phyloP scores from a whole-genome alignment of 2,329 filamentous ascomycete species.

The Monosporascus sp. region DNA sequence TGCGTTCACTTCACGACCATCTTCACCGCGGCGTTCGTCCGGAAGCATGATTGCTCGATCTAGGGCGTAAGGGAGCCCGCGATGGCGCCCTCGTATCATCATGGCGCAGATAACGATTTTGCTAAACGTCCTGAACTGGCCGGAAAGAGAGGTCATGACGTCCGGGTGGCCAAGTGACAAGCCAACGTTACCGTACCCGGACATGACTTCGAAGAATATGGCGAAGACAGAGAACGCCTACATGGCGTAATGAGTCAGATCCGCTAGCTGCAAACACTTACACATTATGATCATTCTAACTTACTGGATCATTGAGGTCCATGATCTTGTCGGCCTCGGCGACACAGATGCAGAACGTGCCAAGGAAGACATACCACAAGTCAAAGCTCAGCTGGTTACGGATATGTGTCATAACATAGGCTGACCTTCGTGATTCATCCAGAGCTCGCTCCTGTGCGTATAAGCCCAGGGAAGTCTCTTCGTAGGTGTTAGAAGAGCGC shows the following conservation, averaged over 20 bases:
- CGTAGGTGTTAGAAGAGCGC: constrained; percentile 67
- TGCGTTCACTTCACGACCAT: too few species aligned
- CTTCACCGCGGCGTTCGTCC: constrained; percentile 1
- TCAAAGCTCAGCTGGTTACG: constrained; percentile 56
- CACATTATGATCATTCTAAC: too few species aligned
- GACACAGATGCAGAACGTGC: too few species aligned
- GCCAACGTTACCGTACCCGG: constrained; percentile 57
- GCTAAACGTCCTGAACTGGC: constrained; percentile 47
- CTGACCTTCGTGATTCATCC: constrained; percentile 3
- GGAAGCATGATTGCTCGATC: constrained; percentile 48
- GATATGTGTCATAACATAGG: too few species aligned
- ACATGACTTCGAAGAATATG: constrained; percentile 53
- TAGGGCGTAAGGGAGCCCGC: constrained; percentile 51
- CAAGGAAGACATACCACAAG: constrained; percentile 45
- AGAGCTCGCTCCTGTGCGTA: constrained; percentile 33
- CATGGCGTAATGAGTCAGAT: constrained; percentile 41
- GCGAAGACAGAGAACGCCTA: constrained; percentile 54
- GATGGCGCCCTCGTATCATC: constrained; percentile 51
- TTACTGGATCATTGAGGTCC: too few species aligned
- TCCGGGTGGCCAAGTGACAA: constrained; percentile 51
- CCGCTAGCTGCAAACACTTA: too few species aligned
- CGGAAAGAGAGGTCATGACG: constrained; percentile 49
- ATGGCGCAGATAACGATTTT: constrained; percentile 55
- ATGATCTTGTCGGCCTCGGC: too few species aligned
- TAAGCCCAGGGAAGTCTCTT: constrained; percentile 61